Percentiles rank a stretch among this genome's conserved stretches.
These are phyloP conservation scores for Luffa acutangula DNA, from an alignment of 306 rosid genomes.

Conservation along the genomic window DNA sequence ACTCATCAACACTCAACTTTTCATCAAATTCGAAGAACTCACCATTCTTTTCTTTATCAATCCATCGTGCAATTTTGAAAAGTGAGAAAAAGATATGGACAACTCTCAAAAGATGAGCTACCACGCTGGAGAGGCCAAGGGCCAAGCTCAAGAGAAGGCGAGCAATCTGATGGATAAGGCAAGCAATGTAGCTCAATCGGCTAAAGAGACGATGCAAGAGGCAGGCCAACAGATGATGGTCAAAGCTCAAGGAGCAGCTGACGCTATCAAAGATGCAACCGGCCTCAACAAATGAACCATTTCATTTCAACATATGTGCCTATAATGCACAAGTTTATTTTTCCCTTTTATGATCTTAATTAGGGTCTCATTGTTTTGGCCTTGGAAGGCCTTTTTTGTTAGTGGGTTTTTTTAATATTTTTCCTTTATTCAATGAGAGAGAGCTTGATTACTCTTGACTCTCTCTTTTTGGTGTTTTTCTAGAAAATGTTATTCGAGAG, in stretches of 20 bases:
- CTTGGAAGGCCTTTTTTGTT: no score
- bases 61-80: no score
- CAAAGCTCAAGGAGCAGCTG: slow-evolving; percentile 26
- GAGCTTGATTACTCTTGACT: neutral
- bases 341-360: neutral
- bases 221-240: slow-evolving; percentile 34
- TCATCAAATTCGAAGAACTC: no score
- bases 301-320: neutral
- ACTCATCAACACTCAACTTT: neutral
- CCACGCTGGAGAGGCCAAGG: slow-evolving; percentile 56
- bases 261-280: slow-evolving; percentile 50
- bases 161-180: slow-evolving; percentile 39
- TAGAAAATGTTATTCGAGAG: no score
- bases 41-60: no score
- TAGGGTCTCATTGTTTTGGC: neutral
- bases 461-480: neutral
- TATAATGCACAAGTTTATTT: neutral
- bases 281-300: slow-evolving; percentile 35
- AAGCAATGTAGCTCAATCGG: slow-evolving; percentile 36
- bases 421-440: neutral
- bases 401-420: no score
- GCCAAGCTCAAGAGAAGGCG: slow-evolving; percentile 54
- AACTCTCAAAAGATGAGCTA: slow-evolving; percentile 30
- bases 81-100: slow-evolving; percentile 23
- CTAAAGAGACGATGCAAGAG: slow-evolving; percentile 38